Conservation (phyloP, 306 rosid genomes). For the Malus orientalis region DNA sequence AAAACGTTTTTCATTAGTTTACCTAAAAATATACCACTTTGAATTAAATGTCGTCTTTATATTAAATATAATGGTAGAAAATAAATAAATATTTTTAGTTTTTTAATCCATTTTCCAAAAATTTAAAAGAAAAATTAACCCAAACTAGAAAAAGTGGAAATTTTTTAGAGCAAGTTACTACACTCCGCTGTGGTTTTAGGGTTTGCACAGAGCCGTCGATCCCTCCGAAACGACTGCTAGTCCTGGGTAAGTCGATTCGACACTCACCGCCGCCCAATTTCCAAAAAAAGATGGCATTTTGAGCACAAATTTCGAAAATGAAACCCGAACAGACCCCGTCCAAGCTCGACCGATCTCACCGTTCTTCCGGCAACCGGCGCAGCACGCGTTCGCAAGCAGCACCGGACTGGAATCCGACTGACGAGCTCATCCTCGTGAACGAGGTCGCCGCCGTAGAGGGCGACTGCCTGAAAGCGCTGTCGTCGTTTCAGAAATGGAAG, state of each 20-base stretch:
- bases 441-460: constrained; percentile 72
- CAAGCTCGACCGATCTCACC: background rate
- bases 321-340: constrained; percentile 5
- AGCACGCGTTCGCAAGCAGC: constrained; percentile 67
- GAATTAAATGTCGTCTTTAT: too few relatives aligned
- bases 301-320: background rate
- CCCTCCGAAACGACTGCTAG: too few relatives aligned
- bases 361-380: constrained; percentile 19
- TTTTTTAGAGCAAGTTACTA: background rate
- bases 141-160: too few relatives aligned
- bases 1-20: fast-evolving
- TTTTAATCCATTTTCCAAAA: background rate
- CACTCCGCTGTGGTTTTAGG: background rate
- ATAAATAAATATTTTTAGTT: too few relatives aligned
- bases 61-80: too few relatives aligned
- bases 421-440: constrained; percentile 55
- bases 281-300: background rate
- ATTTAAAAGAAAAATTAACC: background rate
- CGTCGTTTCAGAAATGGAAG: constrained; percentile 54
- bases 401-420: constrained; percentile 56
- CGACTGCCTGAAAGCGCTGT: constrained; percentile 40
- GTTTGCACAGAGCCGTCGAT: background rate
- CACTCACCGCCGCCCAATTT: background rate
- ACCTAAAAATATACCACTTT: too few relatives aligned
- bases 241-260: background rate